phyloP scores from a whole-genome alignment of 352 stramenopile genomes.

The Pythium grandisporangium region DNA sequence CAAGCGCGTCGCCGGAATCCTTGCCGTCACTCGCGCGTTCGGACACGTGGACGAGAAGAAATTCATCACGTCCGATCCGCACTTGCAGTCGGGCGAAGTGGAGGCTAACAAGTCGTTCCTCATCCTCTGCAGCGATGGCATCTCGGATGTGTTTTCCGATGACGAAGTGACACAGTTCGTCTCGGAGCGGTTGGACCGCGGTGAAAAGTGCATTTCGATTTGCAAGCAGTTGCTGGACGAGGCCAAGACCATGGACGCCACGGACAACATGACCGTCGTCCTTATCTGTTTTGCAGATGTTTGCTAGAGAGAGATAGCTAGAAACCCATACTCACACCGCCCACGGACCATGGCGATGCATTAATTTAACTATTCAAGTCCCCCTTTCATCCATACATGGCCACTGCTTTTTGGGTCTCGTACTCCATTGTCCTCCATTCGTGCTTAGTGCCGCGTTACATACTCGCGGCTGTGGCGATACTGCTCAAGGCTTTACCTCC shows the following conservation, averaged over 20 bases:
- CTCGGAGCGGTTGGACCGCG: conserved; percentile 21
- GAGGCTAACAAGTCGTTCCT: conserved; percentile 44
- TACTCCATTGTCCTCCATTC: no score
- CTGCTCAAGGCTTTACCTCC: no score
- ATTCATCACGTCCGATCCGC: conserved; percentile 60
- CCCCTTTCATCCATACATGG: no score
- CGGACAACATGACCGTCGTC: conserved; percentile 81
- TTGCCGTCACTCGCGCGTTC: conserved; percentile 64
- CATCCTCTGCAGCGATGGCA: conserved; percentile 69
- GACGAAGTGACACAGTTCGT: conserved; percentile 66
- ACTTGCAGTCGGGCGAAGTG: conserved; percentile 50
- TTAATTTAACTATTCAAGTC: no score
- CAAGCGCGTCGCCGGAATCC: conserved; percentile 63
- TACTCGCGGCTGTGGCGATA: no score
- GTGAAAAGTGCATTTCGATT: conserved; percentile 41
- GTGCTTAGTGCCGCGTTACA: no score
- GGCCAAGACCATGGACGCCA: conserved; percentile 51
- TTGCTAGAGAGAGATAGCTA: no score
- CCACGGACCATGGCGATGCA: no score
- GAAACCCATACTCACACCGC: no score
- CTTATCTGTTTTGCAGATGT: conserved; percentile 55
- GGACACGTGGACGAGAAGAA: conserved; percentile 78
- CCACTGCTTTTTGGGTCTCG: no score
- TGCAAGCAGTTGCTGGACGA: conserved; percentile 60
- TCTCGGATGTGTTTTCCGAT: conserved; percentile 69